phyloP scores from a whole-genome alignment of 441 rosid genomes.

The Manihot esculenta region DNA sequence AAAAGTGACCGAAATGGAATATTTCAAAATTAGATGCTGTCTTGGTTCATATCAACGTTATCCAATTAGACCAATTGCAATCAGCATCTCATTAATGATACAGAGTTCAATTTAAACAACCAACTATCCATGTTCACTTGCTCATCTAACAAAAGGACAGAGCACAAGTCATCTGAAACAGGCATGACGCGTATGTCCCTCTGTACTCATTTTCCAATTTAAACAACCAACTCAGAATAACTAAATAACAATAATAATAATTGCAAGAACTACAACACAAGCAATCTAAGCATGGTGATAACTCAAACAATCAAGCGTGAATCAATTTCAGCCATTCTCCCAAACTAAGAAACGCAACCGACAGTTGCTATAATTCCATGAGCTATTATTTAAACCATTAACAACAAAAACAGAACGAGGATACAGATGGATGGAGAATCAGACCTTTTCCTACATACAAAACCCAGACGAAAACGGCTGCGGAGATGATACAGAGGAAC shows the following conservation, averaged over 20 bases:
- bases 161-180: not conserved
- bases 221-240: slow-evolving; percentile 1
- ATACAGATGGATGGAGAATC: slow-evolving; percentile 16
- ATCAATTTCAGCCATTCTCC: too few species aligned
- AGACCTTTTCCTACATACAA: slow-evolving; percentile 84
- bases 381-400: not conserved
- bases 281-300: not conserved
- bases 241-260: not conserved
- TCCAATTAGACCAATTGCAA: not conserved
- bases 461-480: slow-evolving; percentile 78
- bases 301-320: slow-evolving; percentile 3
- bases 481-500: slow-evolving; percentile 75
- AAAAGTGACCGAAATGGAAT: not conserved
- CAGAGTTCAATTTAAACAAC: not conserved
- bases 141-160: slow-evolving; percentile 8
- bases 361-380: not conserved
- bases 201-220: not conserved
- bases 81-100: not conserved
- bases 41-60: not conserved
- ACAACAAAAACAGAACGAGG: not conserved
- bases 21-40: not conserved
- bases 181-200: not conserved
- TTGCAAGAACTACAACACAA: not conserved
- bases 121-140: not conserved
- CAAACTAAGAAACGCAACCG: not conserved